Evolutionary conservation across 768 basidiomycete species (phyloP), one percentile per base, ranked within the genome.

Genomic region (Hebeloma cylindrosporum): DNA sequence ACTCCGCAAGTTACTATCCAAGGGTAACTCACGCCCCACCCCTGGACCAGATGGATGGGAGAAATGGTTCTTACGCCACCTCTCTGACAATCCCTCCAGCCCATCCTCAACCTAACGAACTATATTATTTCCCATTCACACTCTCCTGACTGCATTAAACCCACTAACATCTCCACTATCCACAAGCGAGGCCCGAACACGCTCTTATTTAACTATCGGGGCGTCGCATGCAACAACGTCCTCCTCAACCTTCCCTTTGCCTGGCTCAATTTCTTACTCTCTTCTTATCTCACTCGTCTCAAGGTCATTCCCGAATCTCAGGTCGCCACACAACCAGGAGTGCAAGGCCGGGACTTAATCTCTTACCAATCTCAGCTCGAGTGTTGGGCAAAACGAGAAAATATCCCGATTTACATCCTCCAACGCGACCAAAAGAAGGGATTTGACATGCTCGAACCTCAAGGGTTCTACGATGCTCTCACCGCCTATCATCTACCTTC

Each of bases 11-110:
- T 20, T 68, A 16, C 41, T 66, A 0, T 40, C 49, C 1, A 48
- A 47, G 27, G 66, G 66, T 1, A 67, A 66, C 33, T 20, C 48
- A 3, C 48, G 54, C 3, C 66, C 64, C 4, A 38, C 62, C 0
- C 66, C 65, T 3, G 65, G 63, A 0, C 62, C 61, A 2, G 66
- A 67, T 45, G 48, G 49, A 10, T 63, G 65, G 65, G 66, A 66
- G 51, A 67, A 68, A 51, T 67, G 67, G 67, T 50, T 48, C 11
- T 31, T 66, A 1, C 57, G 58, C 22, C 18, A 43, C 2, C 48
- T 69, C 1, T 55, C 53, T 2, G 63, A 66, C 36, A 2, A 30
- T 2, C 57, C 0, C 47, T 67, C 2, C 5, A 39, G 0, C 37
- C 60, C 1, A 58, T 67, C 1, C 36, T 62, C 1, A 34, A 56